These are phyloP conservation scores for Nothophytophthora sp. DNA, from an alignment of 352 stramenopile species.

Conservation along the genomic window DNA sequence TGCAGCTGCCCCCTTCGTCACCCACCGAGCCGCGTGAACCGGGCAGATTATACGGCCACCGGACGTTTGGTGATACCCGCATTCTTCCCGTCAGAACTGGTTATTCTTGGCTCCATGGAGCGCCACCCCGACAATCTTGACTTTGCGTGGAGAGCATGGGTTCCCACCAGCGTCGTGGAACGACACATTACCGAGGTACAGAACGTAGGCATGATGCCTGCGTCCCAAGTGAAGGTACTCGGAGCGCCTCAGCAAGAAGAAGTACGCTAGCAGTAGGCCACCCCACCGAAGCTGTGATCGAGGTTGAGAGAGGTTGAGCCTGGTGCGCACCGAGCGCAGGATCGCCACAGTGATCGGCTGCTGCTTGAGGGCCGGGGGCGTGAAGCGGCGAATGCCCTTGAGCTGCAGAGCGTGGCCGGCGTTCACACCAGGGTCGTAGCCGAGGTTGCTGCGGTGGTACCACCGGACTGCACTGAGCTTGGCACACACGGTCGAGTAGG, in stretches of 20 bases:
- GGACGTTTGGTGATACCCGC: background rate
- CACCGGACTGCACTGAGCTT: conserved; percentile 16
- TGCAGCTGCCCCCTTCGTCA: background rate
- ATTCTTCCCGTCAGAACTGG: background rate
- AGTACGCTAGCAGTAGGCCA: conserved; percentile 16
- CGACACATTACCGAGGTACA: no score
- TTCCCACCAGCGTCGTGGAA: no score
- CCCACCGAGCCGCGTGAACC: background rate
- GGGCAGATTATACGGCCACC: background rate
- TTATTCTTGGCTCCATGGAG: conserved; percentile 11
- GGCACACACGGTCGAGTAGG: conserved; percentile 13
- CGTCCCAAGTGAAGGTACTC: conserved; percentile 16
- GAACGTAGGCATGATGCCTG: conserved; percentile 7
- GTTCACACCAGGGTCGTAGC: conserved; percentile 18
- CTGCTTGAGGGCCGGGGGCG: conserved; percentile 7
- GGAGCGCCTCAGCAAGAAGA: conserved; percentile 14
- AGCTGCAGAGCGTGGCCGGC: conserved; percentile 14
- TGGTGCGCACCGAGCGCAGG: background rate
- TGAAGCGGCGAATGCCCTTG: conserved; percentile 7
- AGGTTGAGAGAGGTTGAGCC: background rate
- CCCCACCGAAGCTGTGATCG: conserved; percentile 9
- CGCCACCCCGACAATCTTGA: background rate
- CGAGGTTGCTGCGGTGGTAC: conserved; percentile 9
- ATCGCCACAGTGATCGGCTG: conserved; percentile 3
- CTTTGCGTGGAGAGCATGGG: background rate